These are phyloP conservation scores for Xanthoconium separans DNA, from an alignment of 1,284 basidiomycete species.

Conservation along the genomic window DNA sequence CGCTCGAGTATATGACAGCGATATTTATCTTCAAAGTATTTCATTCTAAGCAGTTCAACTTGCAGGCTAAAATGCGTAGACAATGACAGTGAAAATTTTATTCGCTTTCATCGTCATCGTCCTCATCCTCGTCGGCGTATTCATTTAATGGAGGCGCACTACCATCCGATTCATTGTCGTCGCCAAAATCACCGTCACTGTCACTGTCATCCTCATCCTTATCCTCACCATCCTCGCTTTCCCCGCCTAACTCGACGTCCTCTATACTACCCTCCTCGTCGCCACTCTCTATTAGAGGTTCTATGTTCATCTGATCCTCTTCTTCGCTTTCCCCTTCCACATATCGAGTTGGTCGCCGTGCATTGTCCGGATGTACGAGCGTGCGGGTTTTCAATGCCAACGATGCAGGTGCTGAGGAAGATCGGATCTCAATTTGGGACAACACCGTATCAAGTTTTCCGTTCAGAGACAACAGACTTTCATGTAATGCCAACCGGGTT, in stretches of 20 bases:
- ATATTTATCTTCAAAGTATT: constrained; percentile 4
- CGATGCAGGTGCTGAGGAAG: constrained; percentile 59
- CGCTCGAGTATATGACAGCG: constrained; percentile 9
- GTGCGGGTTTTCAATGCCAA: constrained; percentile 42
- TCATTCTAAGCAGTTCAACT: neutral
- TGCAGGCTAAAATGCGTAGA: neutral
- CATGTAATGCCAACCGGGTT: constrained; percentile 78
- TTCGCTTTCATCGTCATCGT: constrained; percentile 59
- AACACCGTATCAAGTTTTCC: constrained; percentile 93
- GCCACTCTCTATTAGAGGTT: constrained; percentile 60
- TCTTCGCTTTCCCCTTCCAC: constrained; percentile 79
- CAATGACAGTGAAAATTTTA: constrained; percentile 18
- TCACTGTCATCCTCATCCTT: constrained; percentile 52
- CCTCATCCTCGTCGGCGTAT: constrained; percentile 69
- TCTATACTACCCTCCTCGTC: constrained; percentile 70
- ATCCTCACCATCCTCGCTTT: constrained; percentile 54
- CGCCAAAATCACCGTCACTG: constrained; percentile 47
- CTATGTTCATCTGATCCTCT: constrained; percentile 62
- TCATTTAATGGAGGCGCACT: constrained; percentile 55
- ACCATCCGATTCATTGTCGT: constrained; percentile 53
- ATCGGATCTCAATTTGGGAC: constrained; percentile 88
- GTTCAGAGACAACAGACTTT: constrained; percentile 81
- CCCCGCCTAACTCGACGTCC: constrained; percentile 63
- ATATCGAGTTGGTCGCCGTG: constrained; percentile 53
- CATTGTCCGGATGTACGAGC: constrained; percentile 28